Percentiles rank a stretch among this genome's conserved stretches.
Evolutionary conservation across 345 rosid species (phyloP).

Genomic region (Gossypium bickii): DNA sequence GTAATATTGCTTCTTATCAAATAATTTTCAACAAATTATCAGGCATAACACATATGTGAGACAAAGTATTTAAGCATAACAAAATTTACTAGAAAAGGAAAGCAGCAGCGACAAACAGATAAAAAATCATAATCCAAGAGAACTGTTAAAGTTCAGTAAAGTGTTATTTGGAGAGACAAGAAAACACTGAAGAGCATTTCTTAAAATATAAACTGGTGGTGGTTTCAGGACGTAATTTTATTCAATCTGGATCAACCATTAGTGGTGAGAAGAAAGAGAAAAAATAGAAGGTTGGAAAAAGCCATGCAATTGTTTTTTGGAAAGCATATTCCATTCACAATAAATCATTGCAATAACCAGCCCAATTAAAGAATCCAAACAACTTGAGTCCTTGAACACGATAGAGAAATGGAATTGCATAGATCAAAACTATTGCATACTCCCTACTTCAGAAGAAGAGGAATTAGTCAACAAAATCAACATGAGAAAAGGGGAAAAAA

Average conservation of each 20-base stretch:
- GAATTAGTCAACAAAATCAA: neutral
- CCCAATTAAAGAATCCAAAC: neutral
- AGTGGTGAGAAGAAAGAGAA: neutral
- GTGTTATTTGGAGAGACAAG: neutral
- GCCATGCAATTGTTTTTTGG: neutral
- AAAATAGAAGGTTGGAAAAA: neutral
- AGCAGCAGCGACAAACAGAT: neutral
- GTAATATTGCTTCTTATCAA: conserved; percentile 6
- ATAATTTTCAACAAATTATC: conserved; percentile 8
- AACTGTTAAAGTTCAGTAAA: neutral
- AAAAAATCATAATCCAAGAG: neutral
- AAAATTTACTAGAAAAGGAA: neutral
- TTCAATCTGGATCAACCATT: neutral
- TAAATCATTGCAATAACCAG: neutral
- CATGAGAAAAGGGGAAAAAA: neutral
- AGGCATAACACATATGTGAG: conserved; percentile 12
- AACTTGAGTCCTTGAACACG: neutral
- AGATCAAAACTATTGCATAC: neutral
- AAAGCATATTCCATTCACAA: neutral
- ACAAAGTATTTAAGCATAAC: neutral
- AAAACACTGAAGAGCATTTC: neutral
- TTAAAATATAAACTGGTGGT: neutral
- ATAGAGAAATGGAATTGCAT: neutral
- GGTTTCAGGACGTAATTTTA: neutral
- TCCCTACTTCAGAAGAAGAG: neutral